A percentile compares a stretch with the other conserved stretches of the same genome.
Evolutionary conservation across 2,329 filamentous ascomycete species (phyloP).

Genomic region (Diaporthe longicolla): DNA sequence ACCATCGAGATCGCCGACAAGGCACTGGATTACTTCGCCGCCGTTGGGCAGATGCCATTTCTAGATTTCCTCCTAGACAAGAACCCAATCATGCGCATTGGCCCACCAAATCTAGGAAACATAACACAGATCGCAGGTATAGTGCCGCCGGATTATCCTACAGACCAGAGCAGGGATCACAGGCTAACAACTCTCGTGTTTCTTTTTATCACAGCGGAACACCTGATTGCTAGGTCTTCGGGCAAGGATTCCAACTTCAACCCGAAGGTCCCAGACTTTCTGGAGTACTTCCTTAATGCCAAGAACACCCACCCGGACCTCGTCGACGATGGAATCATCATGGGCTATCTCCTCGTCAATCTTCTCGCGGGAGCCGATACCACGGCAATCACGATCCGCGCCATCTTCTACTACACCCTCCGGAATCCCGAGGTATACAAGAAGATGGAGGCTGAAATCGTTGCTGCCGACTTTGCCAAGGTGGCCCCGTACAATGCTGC

Average conservation of each 20-base stretch:
- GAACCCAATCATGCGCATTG: constrained; percentile 48
- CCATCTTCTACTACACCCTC: background rate
- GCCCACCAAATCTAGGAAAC: constrained; percentile 42
- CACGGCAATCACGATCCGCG: background rate
- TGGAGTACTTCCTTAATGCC: constrained; percentile 54
- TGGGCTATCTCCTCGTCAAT: background rate
- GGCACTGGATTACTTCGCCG: constrained; percentile 51
- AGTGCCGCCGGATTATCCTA: no score
- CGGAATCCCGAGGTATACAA: background rate
- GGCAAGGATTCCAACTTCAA: background rate
- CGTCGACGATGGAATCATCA: background rate
- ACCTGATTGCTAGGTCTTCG: constrained; percentile 1
- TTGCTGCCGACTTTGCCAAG: constrained; percentile 31
- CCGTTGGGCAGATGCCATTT: constrained; percentile 49
- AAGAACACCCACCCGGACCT: constrained; percentile 51
- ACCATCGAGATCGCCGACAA: constrained; percentile 49
- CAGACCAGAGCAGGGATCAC: no score
- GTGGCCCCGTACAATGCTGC: constrained; percentile 43
- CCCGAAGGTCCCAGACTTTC: constrained; percentile 47
- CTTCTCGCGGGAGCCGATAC: background rate
- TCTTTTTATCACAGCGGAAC: constrained; percentile 31
- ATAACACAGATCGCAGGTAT: constrained; percentile 42
- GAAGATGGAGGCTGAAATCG: constrained; percentile 40
- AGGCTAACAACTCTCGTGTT: constrained; percentile 2
- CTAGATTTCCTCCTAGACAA: constrained; percentile 50